phyloP scores from a whole-genome alignment of 371 early-diverging fungal species.

The Mucor circinelloides region DNA sequence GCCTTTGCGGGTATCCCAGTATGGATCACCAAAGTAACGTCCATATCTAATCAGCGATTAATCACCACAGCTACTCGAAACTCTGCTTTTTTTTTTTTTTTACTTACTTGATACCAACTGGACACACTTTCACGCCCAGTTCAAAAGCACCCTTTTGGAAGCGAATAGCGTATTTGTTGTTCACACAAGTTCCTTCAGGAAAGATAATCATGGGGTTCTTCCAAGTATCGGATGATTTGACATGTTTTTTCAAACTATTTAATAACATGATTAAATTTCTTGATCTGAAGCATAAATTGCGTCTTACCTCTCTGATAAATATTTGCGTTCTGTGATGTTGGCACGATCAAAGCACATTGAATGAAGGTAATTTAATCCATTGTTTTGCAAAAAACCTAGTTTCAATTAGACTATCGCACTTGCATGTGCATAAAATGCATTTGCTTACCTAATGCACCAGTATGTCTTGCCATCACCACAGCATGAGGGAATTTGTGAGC shows the following conservation, averaged over 20 bases:
- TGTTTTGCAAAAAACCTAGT: slow-evolving; percentile 72
- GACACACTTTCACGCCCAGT: slow-evolving; percentile 61
- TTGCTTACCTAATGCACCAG: slow-evolving; percentile 35
- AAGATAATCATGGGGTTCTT: slow-evolving; percentile 72
- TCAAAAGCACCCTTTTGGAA: slow-evolving; percentile 93
- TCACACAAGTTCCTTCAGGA: slow-evolving; percentile 92
- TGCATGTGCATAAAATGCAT: not conserved
- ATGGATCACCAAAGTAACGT: slow-evolving; percentile 40
- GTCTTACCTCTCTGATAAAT: slow-evolving; percentile 47
- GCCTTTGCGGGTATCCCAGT: slow-evolving; percentile 52
- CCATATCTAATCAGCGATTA: slow-evolving; percentile 24
- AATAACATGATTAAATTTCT: not conserved
- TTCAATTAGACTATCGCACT: too few species aligned
- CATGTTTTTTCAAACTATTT: slow-evolving; percentile 38
- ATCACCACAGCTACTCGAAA: not conserved
- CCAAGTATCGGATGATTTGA: slow-evolving; percentile 35
- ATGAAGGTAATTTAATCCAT: slow-evolving; percentile 68
- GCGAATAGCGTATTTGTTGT: slow-evolving; percentile 81
- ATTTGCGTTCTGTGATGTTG: slow-evolving; percentile 65
- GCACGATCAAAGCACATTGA: slow-evolving; percentile 77
- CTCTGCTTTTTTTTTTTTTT: not conserved
- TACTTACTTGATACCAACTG: slow-evolving; percentile 45
- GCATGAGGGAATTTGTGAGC: slow-evolving; percentile 79
- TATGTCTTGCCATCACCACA: slow-evolving; percentile 74
- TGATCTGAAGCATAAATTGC: slow-evolving; percentile 6